A percentile compares a stretch with the other conserved stretches of the same genome.
Conservation (phyloP, 257 asterid genomes). For the Gentiana straminea region DNA sequence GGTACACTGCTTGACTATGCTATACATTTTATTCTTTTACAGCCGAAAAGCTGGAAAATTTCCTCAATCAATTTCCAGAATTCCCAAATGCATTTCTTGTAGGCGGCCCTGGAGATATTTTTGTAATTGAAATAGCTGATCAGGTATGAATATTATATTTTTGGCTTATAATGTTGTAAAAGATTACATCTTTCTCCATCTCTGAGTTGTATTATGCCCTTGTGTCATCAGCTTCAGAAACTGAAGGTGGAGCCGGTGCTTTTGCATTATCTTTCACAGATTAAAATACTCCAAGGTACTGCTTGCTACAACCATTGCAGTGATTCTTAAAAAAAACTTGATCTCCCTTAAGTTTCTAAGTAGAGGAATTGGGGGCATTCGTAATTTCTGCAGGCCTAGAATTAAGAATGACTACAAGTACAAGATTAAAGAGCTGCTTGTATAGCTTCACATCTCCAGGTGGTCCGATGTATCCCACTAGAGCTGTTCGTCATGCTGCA, state of each 20-base stretch:
- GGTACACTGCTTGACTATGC: conserved; percentile 1
- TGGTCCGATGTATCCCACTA: conserved; percentile 94
- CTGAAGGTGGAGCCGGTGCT: conserved; percentile 97
- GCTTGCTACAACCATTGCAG: background rate
- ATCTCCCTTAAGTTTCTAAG: background rate
- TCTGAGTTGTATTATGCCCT: conserved; percentile 1
- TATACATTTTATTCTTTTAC: conserved; percentile 10
- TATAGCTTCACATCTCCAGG: conserved; percentile 99
- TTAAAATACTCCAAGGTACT: conserved; percentile 63
- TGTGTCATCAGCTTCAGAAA: conserved; percentile 60
- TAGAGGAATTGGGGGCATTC: background rate
- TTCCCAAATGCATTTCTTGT: conserved; percentile 81
- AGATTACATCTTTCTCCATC: background rate
- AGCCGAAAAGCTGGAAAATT: conserved; percentile 68
- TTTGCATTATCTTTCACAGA: conserved; percentile 81
- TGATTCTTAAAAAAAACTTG: background rate
- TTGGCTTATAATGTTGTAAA: background rate
- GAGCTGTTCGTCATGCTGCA: conserved; percentile 98
- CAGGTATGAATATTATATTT: conserved; percentile 37
- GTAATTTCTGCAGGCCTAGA: conserved; percentile 50
- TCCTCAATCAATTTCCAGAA: conserved; percentile 74
- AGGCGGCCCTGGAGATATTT: conserved; percentile 69
- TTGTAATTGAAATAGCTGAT: conserved; percentile 81
- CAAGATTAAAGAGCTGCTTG: conserved; percentile 80
- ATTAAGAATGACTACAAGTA: conserved; percentile 79